Conservation (phyloP, 75 land plant genomes). For the Ceratopteris richardii region DNA sequence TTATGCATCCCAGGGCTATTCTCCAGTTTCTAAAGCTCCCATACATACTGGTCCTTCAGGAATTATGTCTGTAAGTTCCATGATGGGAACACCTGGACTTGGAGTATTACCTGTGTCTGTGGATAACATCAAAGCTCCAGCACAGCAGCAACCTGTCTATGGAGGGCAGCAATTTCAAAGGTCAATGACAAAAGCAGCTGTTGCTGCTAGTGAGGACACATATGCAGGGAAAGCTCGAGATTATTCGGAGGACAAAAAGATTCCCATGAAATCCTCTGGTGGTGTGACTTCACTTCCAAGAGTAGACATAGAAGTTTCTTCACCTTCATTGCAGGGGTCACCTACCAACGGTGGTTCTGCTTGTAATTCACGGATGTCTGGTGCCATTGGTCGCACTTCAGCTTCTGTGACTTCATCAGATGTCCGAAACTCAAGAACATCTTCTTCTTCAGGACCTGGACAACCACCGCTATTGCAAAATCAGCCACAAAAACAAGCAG, state of each 20-base stretch:
- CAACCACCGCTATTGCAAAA: neutral
- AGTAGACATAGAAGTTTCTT: conserved; percentile 2
- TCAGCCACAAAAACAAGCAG: neutral
- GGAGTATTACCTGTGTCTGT: neutral
- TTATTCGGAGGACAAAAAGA: neutral
- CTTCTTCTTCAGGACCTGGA: neutral
- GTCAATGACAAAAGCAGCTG: neutral
- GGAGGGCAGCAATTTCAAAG: neutral
- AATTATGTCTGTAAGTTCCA: neutral
- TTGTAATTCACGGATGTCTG: neutral
- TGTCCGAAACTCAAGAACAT: neutral
- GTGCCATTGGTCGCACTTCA: neutral
- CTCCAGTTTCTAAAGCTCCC: neutral
- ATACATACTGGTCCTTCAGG: neutral
- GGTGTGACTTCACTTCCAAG: neutral
- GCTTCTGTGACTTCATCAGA: neutral
- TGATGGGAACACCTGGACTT: neutral
- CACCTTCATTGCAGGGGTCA: neutral
- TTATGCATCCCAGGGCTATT: neutral
- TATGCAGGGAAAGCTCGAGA: neutral
- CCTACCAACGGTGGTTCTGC: neutral
- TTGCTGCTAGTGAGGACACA: neutral
- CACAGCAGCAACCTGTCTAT: neutral
- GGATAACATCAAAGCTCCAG: neutral
- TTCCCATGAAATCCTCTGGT: neutral